These are phyloP conservation scores for Linnemannia schmuckeri DNA, from an alignment of 192 early-diverging fungal species.

Conservation along the genomic window DNA sequence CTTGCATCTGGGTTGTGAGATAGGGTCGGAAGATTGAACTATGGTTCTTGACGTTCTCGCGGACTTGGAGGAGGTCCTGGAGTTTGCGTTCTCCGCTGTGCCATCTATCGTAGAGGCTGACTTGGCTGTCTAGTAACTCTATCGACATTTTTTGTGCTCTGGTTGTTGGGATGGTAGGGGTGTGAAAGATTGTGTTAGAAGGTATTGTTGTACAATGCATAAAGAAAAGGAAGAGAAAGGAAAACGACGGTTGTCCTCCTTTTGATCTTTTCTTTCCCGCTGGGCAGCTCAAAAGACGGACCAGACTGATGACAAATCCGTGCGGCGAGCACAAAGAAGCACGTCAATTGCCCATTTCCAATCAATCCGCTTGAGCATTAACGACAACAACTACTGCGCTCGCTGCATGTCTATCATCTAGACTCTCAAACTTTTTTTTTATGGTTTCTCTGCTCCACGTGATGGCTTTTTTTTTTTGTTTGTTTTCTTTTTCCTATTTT, in stretches of 20 bases:
- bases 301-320: background rate
- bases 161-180: background rate
- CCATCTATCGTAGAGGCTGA: constrained; percentile 35
- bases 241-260: background rate
- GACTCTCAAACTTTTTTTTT: background rate
- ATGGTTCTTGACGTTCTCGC: constrained; percentile 20
- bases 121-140: background rate
- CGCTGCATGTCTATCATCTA: background rate
- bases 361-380: background rate
- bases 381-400: background rate
- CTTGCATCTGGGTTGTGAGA: constrained; percentile 33
- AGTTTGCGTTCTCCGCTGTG: constrained; percentile 39
- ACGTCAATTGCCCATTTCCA: background rate
- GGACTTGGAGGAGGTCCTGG: constrained; percentile 36
- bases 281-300: background rate
- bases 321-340: background rate
- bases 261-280: background rate
- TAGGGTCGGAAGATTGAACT: constrained; percentile 31
- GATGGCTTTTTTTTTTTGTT: background rate
- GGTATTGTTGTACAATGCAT: background rate
- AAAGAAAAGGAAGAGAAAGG: background rate
- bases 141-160: too few relatives aligned
- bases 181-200: background rate
- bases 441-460: background rate
- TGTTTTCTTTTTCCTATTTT: background rate